Evolutionary conservation across 2,329 filamentous ascomycete genomes (phyloP), one percentile per base, ranked within the genome.

Genomic region (Cladorrhinum sp.): DNA sequence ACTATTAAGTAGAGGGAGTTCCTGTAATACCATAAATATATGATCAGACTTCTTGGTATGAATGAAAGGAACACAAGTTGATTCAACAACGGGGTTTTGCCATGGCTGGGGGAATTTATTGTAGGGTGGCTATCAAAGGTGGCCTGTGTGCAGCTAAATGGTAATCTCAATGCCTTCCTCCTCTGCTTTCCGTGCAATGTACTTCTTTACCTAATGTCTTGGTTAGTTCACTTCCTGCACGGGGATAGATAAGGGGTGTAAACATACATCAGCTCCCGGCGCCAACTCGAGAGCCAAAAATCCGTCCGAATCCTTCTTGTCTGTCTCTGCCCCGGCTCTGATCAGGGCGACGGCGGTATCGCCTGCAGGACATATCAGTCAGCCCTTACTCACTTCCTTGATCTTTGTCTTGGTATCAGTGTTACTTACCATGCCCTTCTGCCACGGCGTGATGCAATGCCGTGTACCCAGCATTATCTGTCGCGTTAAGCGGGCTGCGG

Each of bases 371-470:
- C 2, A 14, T 23, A 55, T 55, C 50, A 59, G 59, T 57, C 21
- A 50, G 2, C 3, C 6, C 12, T 16, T 55, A 14, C 18, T 23
- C 28, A 3, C 42, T 20, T 46, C 10, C 18, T 46, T 14, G 8
- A n/a, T 46, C 18, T 46, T 14, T 14, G 12, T 42, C 10, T 46
- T n/a, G n/a, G 42, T 3, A 4, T 46, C 3, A 21, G 14, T 46
- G 24, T 59, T 24, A 70, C 79, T 46, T 70, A 86, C 86, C 87
- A 72, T 89, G 86, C 4, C 87, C 87, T 71, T 95, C 91, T 1
- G 89, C 88, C 66, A 93, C 77, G 12, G 91, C 87, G 72, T 99
- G 95, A 76, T 99, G 95, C 69, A 99, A 79, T 2, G 95, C 89
- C 23, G 95, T 98, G 73, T 90, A 87, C 1, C 94, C 94, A 67